Percentiles rank a stretch among this genome's conserved stretches.
phyloP scores from a whole-genome alignment of 805 yeast species.

The Ogataea neopini region DNA sequence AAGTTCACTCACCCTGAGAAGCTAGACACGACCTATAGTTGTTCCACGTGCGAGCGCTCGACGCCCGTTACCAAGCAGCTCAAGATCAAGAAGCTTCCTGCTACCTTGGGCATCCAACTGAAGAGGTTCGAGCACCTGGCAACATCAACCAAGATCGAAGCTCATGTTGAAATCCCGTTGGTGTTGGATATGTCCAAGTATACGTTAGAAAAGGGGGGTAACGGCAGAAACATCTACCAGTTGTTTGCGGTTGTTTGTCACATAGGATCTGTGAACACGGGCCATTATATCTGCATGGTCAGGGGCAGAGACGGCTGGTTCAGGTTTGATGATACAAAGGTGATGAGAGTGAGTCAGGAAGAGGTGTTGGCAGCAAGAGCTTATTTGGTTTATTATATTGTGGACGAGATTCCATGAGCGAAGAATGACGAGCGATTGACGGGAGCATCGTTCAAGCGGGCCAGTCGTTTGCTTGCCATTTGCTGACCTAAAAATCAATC shows the following conservation, averaged over 20 bases:
- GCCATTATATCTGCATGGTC: slow-evolving; percentile 84
- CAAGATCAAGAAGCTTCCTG: slow-evolving; percentile 67
- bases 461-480: not conserved
- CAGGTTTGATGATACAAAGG: slow-evolving; percentile 85
- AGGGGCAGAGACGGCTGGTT: slow-evolving; percentile 85
- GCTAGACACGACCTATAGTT: slow-evolving; percentile 71
- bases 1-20: slow-evolving; percentile 78
- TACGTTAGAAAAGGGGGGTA: slow-evolving; percentile 24
- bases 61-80: slow-evolving; percentile 75
- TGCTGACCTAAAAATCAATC: too few relatives aligned
- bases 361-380: slow-evolving; percentile 75
- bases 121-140: slow-evolving; percentile 72
- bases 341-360: slow-evolving; percentile 61
- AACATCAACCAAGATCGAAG: slow-evolving; percentile 69
- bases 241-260: slow-evolving; percentile 86
- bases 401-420: slow-evolving; percentile 40
- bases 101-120: slow-evolving; percentile 79
- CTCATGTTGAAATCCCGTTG: slow-evolving; percentile 70
- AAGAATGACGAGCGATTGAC: not conserved
- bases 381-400: slow-evolving; percentile 72
- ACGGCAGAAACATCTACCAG: slow-evolving; percentile 55
- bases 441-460: too few relatives aligned
- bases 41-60: slow-evolving; percentile 61
- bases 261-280: slow-evolving; percentile 91
- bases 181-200: slow-evolving; percentile 72